Evolutionary conservation across 768 basidiomycete genomes (phyloP).

Genomic region (Mycena polygramma): DNA sequence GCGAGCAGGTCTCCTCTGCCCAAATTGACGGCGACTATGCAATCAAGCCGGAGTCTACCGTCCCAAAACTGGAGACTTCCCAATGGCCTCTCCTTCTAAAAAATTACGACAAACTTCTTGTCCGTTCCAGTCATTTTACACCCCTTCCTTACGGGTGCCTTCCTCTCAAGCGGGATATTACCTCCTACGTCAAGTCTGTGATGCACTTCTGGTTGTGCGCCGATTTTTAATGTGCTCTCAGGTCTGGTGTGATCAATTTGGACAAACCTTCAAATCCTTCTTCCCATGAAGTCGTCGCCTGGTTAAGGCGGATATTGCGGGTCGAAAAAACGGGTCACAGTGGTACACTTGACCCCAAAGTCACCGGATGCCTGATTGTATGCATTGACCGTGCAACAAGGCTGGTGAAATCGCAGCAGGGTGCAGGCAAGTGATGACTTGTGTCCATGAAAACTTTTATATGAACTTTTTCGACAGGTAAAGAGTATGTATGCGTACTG

Average conservation of each 20-base stretch:
- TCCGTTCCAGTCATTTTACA: conserved; percentile 97
- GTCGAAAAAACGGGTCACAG: conserved; percentile 99
- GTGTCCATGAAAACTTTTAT: not conserved
- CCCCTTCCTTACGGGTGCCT: conserved; percentile 95
- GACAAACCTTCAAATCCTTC: conserved; percentile 99
- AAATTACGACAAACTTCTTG: conserved; percentile 97
- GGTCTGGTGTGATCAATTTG: conserved; percentile 98
- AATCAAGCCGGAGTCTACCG: conserved; percentile 82
- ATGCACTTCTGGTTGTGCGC: conserved; percentile 11
- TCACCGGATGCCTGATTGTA: conserved; percentile 98
- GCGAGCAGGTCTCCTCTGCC: conserved; percentile 78
- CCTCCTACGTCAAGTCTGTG: conserved; percentile 89
- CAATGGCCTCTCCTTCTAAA: conserved; percentile 98
- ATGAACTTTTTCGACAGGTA: conserved; percentile 65
- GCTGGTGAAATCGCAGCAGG: conserved; percentile 98
- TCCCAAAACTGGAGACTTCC: conserved; percentile 91
- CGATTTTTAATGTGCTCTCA: conserved; percentile 47
- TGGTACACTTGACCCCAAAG: conserved; percentile 98
- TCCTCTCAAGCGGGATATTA: conserved; percentile 95
- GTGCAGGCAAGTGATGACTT: conserved; percentile 76
- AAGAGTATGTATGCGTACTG: conserved; percentile 98
- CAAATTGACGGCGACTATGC: conserved; percentile 82
- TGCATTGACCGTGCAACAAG: conserved; percentile 99
- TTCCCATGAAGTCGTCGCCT: conserved; percentile 99
- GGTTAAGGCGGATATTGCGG: conserved; percentile 96